These are phyloP conservation scores for Boletus speciosus DNA, from an alignment of 768 basidiomycete species.

Conservation along the genomic window DNA sequence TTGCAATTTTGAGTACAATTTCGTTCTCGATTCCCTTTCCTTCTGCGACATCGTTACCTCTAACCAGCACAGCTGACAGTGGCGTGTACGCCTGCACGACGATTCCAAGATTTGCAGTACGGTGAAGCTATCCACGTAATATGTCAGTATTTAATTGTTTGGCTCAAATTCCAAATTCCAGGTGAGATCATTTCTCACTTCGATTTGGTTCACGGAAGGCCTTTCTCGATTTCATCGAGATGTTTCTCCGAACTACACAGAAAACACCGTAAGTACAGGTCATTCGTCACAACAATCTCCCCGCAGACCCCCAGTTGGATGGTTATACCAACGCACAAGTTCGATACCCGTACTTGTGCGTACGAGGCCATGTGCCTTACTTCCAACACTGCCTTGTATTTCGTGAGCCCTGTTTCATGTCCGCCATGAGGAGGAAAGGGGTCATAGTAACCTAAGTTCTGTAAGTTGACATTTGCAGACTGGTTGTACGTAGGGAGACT, in stretches of 20 bases:
- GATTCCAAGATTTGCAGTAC: constrained; percentile 55
- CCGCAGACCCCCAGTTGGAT: too few species aligned
- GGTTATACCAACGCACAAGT: constrained; percentile 35
- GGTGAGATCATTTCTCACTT: constrained; percentile 10
- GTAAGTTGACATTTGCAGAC: not conserved
- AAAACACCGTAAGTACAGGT: too few species aligned
- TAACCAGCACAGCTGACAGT: constrained; percentile 37
- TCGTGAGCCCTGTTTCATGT: constrained; percentile 35
- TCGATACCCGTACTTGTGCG: constrained; percentile 43
- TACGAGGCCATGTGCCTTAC: constrained; percentile 35
- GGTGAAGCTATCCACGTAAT: constrained; percentile 53
- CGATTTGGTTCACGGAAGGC: constrained; percentile 31
- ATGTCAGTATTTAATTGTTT: not conserved
- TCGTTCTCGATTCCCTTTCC: constrained; percentile 44
- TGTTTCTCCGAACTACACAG: constrained; percentile 24
- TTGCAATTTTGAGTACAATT: constrained; percentile 47
- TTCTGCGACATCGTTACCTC: constrained; percentile 31
- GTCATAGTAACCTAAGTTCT: constrained; percentile 40
- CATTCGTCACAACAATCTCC: too few species aligned
- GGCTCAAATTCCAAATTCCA: not conserved
- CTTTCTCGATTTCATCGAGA: constrained; percentile 23
- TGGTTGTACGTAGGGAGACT: not conserved
- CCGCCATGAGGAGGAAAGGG: constrained; percentile 43
- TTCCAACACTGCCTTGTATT: constrained; percentile 39
- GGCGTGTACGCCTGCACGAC: constrained; percentile 72